These are phyloP conservation scores for Talaromyces stipitatus DNA, from an alignment of 495 filamentous ascomycete species.

Conservation along the genomic window DNA sequence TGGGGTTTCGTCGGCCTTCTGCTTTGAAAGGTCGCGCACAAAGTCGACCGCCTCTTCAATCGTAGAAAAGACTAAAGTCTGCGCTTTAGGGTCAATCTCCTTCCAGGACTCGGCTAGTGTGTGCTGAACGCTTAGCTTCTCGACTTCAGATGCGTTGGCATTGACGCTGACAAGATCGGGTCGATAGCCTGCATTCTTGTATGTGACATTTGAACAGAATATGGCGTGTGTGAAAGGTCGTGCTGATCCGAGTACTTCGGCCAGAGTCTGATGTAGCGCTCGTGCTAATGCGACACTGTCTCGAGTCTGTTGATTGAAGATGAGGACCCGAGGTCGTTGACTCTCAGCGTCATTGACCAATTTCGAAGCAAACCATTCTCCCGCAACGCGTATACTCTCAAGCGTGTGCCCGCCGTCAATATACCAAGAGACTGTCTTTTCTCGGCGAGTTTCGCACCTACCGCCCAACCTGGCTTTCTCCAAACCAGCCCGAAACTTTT, in stretches of 20 bases:
- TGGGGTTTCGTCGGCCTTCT: slow-evolving; percentile 28
- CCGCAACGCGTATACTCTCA: slow-evolving; percentile 75
- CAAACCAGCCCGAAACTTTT: slow-evolving; percentile 65
- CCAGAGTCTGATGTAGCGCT: slow-evolving; percentile 59
- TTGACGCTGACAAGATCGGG: slow-evolving; percentile 74
- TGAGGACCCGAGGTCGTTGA: slow-evolving; percentile 53
- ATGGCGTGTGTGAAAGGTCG: slow-evolving; percentile 69
- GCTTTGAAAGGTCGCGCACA: slow-evolving; percentile 45
- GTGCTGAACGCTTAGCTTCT: slow-evolving; percentile 63
- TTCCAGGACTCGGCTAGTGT: slow-evolving; percentile 68
- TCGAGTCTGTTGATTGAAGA: slow-evolving; percentile 95
- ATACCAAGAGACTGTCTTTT: slow-evolving; percentile 69
- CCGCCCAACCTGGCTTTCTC: slow-evolving; percentile 70
- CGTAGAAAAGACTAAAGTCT: slow-evolving; percentile 60
- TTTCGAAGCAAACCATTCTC: slow-evolving; percentile 68
- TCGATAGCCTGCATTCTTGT: slow-evolving; percentile 58
- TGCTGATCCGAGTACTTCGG: slow-evolving; percentile 42
- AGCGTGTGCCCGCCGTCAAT: slow-evolving; percentile 89
- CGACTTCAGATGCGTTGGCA: slow-evolving; percentile 57
- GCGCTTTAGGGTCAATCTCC: slow-evolving; percentile 50
- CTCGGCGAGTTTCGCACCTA: slow-evolving; percentile 69
- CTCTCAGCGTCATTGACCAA: slow-evolving; percentile 31
- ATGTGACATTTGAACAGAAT: slow-evolving; percentile 87
- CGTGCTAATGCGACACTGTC: slow-evolving; percentile 58
- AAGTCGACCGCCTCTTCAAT: slow-evolving; percentile 80